Evolutionary conservation across 2,329 filamentous ascomycete genomes (phyloP), one percentile per base, ranked within the genome.

Genomic region (Aspergillus phoenicis): DNA sequence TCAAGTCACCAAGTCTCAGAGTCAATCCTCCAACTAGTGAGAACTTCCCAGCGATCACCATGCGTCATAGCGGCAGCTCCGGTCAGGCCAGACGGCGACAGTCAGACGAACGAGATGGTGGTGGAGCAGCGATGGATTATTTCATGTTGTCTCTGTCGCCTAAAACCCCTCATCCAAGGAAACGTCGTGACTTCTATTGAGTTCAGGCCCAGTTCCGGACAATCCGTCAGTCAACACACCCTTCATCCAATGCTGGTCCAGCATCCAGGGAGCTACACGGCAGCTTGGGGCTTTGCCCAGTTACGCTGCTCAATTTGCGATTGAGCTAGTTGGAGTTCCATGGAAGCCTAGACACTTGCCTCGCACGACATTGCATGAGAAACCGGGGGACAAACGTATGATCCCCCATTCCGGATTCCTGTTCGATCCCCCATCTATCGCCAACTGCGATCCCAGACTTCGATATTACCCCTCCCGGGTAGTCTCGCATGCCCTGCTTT

Each of bases 401-500:
- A 61, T 52, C 22, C 13, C 13, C 51, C 52, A 58, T 56, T 17
- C 48, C 26, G 24, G 33, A 17, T 55, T 36, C 30, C 53, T 62
- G 57, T 54, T 57, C 43, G 36, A 36, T 13, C 57, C 36, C 41
- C 62, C 49, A 56, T 41, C 52, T 53, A 48, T 59, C 48, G 49
- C n/a, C n/a, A 30, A 20, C 26, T 33, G 47, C 8, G 15, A 51
- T 51, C 47, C 15, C 13, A 28, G 47, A 30, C 47, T 20, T 51
- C 47, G n/a, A 22, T 22, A 36, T 33, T 17, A 57, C 60, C 56
- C 62, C 62, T 54, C 58, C 47, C 24, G 52, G 52, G 52, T 57
- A 7, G n/a, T 51, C n/a, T 17, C 8, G 22, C 10, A 47, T 64
- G 59, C 62, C 62, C 59, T 62, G 62, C 39, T 64, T 60, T 60